phyloP scores from a whole-genome alignment of 2,329 filamentous ascomycete species.

The Emmonsia crescens region DNA sequence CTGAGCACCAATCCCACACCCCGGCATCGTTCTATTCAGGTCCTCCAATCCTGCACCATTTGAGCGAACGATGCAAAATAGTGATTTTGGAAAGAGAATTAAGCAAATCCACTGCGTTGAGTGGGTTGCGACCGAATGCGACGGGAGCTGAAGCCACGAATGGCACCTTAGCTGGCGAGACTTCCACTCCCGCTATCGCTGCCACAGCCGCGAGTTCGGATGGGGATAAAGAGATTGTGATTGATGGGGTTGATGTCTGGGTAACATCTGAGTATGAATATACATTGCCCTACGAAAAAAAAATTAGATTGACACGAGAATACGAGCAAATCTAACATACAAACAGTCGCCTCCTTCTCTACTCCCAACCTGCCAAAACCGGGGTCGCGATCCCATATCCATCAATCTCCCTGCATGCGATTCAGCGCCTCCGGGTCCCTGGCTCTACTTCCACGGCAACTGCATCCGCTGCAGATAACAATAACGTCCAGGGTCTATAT shows the following conservation, averaged over 20 bases:
- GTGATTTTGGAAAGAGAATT: constrained; percentile 34
- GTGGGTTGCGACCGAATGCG: constrained; percentile 17
- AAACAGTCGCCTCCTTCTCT: constrained; percentile 37
- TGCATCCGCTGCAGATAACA: constrained; percentile 8
- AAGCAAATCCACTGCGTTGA: constrained; percentile 23
- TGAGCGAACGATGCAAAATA: constrained; percentile 35
- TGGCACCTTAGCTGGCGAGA: constrained; percentile 2
- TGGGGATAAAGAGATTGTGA: constrained; percentile 25
- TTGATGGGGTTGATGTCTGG: constrained; percentile 35
- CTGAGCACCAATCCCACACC: constrained; percentile 38
- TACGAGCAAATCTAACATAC: neutral
- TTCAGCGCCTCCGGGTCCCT: constrained; percentile 34
- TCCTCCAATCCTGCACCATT: constrained; percentile 38
- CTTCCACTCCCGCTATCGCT: constrained; percentile 5
- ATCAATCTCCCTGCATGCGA: constrained; percentile 38
- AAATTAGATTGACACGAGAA: neutral
- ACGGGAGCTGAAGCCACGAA: constrained; percentile 11
- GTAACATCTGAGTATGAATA: constrained; percentile 38
- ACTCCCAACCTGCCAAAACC: constrained; percentile 22
- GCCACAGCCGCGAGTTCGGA: constrained; percentile 6
- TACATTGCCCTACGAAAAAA: neutral
- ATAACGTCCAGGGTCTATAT: constrained; percentile 35
- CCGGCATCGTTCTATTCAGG: constrained; percentile 38
- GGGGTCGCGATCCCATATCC: constrained; percentile 40
- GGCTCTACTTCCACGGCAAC: constrained; percentile 9